Evolutionary conservation across 345 rosid genomes (phyloP).

Genomic region (Mercurialis annua): DNA sequence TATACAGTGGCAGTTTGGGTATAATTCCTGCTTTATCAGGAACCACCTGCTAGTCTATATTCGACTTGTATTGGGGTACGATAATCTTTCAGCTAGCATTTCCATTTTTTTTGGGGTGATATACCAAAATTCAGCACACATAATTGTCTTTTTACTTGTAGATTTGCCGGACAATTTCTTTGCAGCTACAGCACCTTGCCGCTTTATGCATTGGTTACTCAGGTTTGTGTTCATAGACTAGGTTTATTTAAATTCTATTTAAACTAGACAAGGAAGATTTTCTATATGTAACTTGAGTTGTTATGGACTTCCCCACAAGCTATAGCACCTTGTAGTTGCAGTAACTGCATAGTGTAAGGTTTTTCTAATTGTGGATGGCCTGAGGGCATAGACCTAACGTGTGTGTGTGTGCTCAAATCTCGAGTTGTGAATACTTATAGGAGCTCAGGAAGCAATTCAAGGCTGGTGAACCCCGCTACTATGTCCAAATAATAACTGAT

Average conservation of each 20-base stretch:
- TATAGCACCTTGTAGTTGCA: neutral
- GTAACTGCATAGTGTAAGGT: neutral
- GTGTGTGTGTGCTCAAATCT: neutral
- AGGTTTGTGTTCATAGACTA: slow-evolving; percentile 35
- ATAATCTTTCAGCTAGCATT: neutral
- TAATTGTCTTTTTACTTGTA: slow-evolving; percentile 27
- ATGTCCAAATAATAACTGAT: neutral
- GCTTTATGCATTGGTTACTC: slow-evolving; percentile 87
- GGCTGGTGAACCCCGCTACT: neutral
- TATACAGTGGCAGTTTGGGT: slow-evolving; percentile 95
- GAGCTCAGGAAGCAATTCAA: neutral
- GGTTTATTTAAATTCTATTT: neutral
- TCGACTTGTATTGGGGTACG: slow-evolving; percentile 80
- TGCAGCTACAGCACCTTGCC: slow-evolving; percentile 98
- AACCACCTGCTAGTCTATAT: slow-evolving; percentile 69
- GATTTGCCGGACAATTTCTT: slow-evolving; percentile 82
- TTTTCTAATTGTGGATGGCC: neutral
- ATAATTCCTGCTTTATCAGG: slow-evolving; percentile 78
- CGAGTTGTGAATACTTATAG: neutral
- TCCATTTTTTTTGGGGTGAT: slow-evolving; percentile 4
- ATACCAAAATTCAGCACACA: too few species aligned
- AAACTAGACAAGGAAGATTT: neutral
- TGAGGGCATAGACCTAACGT: neutral
- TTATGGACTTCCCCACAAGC: neutral
- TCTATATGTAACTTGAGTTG: neutral